Base-by-base conservation (phyloP, 768 basidiomycete species). In the Mycena chlorophos region DNA sequence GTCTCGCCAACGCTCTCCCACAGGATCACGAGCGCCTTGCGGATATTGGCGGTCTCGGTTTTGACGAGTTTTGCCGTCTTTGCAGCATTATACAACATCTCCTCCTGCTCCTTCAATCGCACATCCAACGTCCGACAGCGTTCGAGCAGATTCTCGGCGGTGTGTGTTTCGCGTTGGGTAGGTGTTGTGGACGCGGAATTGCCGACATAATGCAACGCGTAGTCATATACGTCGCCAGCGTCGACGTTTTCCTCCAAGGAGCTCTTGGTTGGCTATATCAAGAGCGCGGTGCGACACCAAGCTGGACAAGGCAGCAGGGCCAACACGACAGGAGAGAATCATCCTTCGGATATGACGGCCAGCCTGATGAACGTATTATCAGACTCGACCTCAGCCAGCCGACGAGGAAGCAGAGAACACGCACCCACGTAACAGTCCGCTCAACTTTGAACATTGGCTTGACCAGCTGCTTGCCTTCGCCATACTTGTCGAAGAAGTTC, bases 1-100 rank as follows among this genome's bases (percentile, higher is more conserved):
- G 27, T 62, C 53, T 56, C 57, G 25, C 57, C 61, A 13, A 58
- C 58, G 10, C 49, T 57, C 13, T 64, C 53, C 22, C 61, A 39
- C 29, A 64, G 54, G 14, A 58, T 51, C 25, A 6, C 20, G 13
- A 42, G 5, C n/a, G 40, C 13, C 20, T 8, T 42, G 40, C 40
- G 40, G 20, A 42, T 42, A 42, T 42, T 14, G 8, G 20, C 20
- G 5, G 40, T 8, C n/a, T 42, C 40, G 13, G n/a, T 42, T 19
- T 20, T 10, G 12, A 12, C 40, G 10, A 12, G 22, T 10, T 10
- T 10, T 23, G 8, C 26, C 14, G 20, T 26, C 23, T 27, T 27
- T 46, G 13, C 45, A 46, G n/a, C 13, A 42, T 19, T 25, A 46
- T 25, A 25, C n/a, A n/a, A n/a, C n/a, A n/a, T n/a, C 12, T 27